phyloP scores from a whole-genome alignment of 257 asterid species.

The Solanum raphanifolium region DNA sequence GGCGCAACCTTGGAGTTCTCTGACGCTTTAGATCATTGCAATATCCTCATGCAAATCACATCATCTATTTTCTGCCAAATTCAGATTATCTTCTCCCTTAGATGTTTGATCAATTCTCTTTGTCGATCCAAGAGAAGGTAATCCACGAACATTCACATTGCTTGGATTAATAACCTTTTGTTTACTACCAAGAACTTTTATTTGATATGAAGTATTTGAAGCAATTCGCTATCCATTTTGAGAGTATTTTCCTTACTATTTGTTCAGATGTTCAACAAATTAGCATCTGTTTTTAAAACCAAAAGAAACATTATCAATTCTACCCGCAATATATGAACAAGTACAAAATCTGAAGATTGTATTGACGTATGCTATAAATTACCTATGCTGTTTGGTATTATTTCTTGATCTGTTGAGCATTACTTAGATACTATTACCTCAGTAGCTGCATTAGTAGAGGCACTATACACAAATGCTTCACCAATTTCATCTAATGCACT shows the following conservation, averaged over 20 bases:
- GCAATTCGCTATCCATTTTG: not conserved
- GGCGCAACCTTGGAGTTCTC: constrained; percentile 37
- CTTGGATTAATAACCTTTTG: not conserved
- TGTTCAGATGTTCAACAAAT: not conserved
- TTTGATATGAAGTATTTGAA: not conserved
- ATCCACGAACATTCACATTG: not conserved
- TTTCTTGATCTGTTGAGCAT: not conserved
- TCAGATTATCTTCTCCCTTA: constrained; percentile 25
- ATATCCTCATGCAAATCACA: not conserved
- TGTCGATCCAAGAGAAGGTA: constrained; percentile 10
- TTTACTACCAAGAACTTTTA: not conserved
- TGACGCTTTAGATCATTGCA: constrained; percentile 10
- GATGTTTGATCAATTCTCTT: constrained; percentile 17
- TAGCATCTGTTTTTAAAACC: not conserved
- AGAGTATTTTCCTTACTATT: not conserved
- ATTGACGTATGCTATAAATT: not conserved
- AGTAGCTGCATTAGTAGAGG: not conserved
- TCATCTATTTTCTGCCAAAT: not conserved
- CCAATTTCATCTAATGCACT: not conserved
- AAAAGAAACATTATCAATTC: not conserved
- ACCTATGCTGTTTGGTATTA: not conserved
- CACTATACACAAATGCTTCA: not conserved
- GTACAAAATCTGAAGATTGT: not conserved
- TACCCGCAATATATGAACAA: not conserved
- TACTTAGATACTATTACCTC: not conserved